These are phyloP conservation scores for Haplosporangium gracile DNA, from an alignment of 192 early-diverging fungal genomes.

Conservation along the genomic window DNA sequence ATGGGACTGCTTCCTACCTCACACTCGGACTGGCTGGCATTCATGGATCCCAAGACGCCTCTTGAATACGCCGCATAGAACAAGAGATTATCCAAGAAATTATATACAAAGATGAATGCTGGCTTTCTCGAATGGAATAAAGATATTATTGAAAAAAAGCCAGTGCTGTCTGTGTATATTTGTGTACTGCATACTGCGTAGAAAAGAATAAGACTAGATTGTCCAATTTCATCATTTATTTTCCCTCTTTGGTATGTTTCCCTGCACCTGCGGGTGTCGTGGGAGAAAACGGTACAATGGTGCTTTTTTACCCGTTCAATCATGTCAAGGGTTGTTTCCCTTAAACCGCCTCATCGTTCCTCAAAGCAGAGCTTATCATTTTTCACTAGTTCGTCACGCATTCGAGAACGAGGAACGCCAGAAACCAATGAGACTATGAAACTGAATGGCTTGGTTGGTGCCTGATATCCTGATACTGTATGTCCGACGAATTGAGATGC, in stretches of 20 bases:
- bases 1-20: conserved; percentile 98
- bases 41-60: conserved; percentile 78
- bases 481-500: no score
- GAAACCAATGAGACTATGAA: no score
- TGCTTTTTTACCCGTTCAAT: background rate
- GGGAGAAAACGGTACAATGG: background rate
- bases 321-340: background rate
- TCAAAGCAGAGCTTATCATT: no score
- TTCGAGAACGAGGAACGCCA: no score
- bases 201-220: background rate
- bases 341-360: background rate
- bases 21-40: conserved; percentile 95
- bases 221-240: background rate
- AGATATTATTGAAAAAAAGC: background rate
- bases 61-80: conserved; percentile 46
- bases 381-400: no score
- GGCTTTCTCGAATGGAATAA: background rate
- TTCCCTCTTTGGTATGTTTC: background rate
- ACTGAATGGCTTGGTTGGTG: no score
- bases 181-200: background rate
- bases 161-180: background rate
- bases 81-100: background rate
- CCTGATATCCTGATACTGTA: no score
- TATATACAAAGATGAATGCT: background rate
- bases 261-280: background rate